Percentiles rank a stretch among this genome's conserved stretches.
Conservation (phyloP, 192 early-diverging fungal genomes). For the Backusella macrospora region DNA sequence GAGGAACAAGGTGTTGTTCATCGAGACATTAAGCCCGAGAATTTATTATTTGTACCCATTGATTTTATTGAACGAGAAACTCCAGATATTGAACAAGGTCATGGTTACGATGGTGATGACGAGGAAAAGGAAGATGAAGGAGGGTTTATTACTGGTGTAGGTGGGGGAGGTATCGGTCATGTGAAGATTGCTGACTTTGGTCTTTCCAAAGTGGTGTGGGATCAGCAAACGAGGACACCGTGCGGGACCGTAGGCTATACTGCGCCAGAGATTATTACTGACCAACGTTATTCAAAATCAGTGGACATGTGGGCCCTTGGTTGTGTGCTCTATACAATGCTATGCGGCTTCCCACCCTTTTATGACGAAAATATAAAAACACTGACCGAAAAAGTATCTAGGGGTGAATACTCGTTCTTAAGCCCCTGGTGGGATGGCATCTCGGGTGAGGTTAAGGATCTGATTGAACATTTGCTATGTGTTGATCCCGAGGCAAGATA, state of each 20-base stretch:
- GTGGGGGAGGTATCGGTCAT: constrained; percentile 81
- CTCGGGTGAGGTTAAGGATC: constrained; percentile 70
- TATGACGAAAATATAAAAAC: constrained; percentile 79
- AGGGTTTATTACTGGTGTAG: constrained; percentile 69
- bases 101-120: constrained; percentile 60
- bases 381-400: constrained; percentile 84
- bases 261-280: constrained; percentile 89
- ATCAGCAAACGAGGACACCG: constrained; percentile 85
- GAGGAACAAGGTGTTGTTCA: constrained; percentile 79
- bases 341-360: constrained; percentile 83
- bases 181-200: constrained; percentile 94
- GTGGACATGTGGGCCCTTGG: constrained; percentile 89
- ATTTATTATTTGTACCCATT: constrained; percentile 79
- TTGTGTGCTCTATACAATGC: constrained; percentile 81
- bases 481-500: constrained; percentile 72
- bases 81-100: background rate
- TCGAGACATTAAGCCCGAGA: constrained; percentile 94
- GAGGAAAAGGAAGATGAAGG: constrained; percentile 78
- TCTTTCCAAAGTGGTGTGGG: constrained; percentile 83
- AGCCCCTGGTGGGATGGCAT: constrained; percentile 94
- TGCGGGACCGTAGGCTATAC: constrained; percentile 95
- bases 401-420: constrained; percentile 84
- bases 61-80: constrained; percentile 48
- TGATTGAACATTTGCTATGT: constrained; percentile 67
- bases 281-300: constrained; percentile 78